Evolutionary conservation across 148 eudicot genomes (phyloP).

Genomic region (Chenopodium album): DNA sequence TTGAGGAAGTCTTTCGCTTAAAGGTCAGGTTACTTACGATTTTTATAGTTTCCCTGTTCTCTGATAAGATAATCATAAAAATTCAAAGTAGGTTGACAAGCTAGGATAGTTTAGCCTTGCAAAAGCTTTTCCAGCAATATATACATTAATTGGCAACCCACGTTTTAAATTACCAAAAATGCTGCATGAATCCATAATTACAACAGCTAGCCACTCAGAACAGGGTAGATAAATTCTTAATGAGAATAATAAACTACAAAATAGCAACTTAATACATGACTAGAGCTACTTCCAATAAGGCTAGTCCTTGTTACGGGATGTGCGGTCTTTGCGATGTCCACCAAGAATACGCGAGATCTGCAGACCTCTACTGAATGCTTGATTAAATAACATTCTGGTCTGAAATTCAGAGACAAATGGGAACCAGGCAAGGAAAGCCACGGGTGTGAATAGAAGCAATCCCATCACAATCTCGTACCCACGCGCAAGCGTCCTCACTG

Average conservation of each 20-base stretch:
- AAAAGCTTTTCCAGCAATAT: background rate
- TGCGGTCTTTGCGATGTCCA: constrained; percentile 71
- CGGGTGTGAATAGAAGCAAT: constrained; percentile 72
- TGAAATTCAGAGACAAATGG: constrained; percentile 85
- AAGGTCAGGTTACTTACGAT: too few species aligned
- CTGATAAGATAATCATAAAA: too few species aligned
- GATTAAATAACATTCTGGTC: constrained; percentile 81
- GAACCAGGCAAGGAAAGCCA: constrained; percentile 86
- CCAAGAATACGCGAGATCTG: constrained; percentile 86
- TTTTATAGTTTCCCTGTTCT: too few species aligned
- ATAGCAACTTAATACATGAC: background rate
- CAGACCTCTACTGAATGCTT: constrained; percentile 85
- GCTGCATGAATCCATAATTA: constrained; percentile 7
- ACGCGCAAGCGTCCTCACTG: constrained; percentile 69
- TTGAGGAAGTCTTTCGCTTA: too few species aligned
- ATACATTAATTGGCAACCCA: background rate
- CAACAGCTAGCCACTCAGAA: constrained; percentile 13
- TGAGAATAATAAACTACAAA: constrained; percentile 7
- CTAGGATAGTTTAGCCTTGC: background rate
- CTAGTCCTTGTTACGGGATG: constrained; percentile 67
- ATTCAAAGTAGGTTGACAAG: background rate
- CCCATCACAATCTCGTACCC: constrained; percentile 81
- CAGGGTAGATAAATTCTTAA: background rate
- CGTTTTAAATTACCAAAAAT: background rate
- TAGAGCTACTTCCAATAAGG: background rate